Evolutionary conservation across 1,284 basidiomycete species (phyloP), one percentile per base, ranked within the genome.

Genomic region (Phylloporus sp.): DNA sequence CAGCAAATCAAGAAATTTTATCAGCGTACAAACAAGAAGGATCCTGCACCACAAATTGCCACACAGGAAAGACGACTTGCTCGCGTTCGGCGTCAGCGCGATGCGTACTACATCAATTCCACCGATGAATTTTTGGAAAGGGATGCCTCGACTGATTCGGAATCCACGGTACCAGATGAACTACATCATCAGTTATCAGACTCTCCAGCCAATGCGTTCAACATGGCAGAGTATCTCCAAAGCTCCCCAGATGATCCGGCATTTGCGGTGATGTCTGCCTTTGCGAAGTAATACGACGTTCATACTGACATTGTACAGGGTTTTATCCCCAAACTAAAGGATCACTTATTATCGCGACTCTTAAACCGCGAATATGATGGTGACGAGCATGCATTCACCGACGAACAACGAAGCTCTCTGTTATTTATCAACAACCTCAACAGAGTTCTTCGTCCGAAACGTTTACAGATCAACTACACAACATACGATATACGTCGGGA

Each of bases 281-380:
- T 25, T 14, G 25, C 8, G 11, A 52, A 52, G 49, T 27, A 55
- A 23, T 12, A 19, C 19, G 11, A 23, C n/a, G 14, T 37, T 39
- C 29, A 20, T 29, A 55, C 25, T 23, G 56, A 37, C 20, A 11
- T 47, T 45, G 27, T 47, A 6, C 61, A 77, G 75, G 45, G 70
- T 43, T 78, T 78, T 39, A 60, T 70, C 7, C 63, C 49, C 1
- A 64, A 58, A 3, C 66, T 76, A 1, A 73, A 74, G 52, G 49
- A 66, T 35, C 76, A 77, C 23, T 56, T 77, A 0, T 58, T 77
- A 0, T 32, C 63, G 1, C 12, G 56, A 7, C 43, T 77, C 1
- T 32, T 59, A 5, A 20, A 45, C 10, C 27, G 0, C 0, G 65
- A 64, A 2, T 76, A 67, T 27, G 62, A 74, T n/a, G 63, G 72